Percentiles rank a stretch among this genome's conserved stretches.
phyloP scores from a whole-genome alignment of 352 stramenopile species.

The Globisporangium carolinianum region DNA sequence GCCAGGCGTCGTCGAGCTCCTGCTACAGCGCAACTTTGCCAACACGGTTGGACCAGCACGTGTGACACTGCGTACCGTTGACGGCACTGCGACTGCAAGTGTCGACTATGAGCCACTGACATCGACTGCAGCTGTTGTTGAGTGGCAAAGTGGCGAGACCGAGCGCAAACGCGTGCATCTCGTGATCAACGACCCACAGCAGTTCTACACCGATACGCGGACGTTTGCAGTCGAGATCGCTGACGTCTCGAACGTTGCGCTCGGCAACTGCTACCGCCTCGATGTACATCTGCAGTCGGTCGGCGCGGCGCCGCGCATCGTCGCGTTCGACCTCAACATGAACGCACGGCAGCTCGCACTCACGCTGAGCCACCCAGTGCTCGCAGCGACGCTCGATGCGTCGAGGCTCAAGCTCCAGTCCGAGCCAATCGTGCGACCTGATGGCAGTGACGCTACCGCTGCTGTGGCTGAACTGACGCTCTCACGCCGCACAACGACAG shows the following conservation, averaged over 20 bases:
- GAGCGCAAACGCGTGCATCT: slow-evolving; percentile 32
- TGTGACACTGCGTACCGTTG: slow-evolving; percentile 31
- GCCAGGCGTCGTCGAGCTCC: slow-evolving; percentile 30
- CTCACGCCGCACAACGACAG: slow-evolving; percentile 16
- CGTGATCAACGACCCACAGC: slow-evolving; percentile 26
- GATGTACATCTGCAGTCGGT: slow-evolving; percentile 31
- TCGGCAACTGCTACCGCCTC: slow-evolving; percentile 41
- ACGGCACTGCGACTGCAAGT: slow-evolving; percentile 36
- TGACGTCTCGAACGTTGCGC: slow-evolving; percentile 24
- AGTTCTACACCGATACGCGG: slow-evolving; percentile 28
- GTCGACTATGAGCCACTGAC: slow-evolving; percentile 45
- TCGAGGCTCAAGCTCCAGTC: slow-evolving; percentile 44
- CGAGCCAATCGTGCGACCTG: slow-evolving; percentile 5
- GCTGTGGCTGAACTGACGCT: no score
- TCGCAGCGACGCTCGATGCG: slow-evolving; percentile 33
- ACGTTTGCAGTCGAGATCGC: slow-evolving; percentile 47
- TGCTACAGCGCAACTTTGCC: slow-evolving; percentile 45
- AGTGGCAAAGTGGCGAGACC: slow-evolving; percentile 31
- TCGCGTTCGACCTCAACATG: slow-evolving; percentile 51
- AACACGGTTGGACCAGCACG: slow-evolving; percentile 18
- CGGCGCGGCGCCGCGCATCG: slow-evolving; percentile 25
- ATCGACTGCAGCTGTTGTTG: not conserved
- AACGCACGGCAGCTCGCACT: slow-evolving; percentile 28
- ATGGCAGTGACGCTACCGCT: not conserved
- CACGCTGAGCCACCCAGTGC: slow-evolving; percentile 23